These are phyloP conservation scores for Naganishia cerealis DNA, from an alignment of 1,284 basidiomycete genomes.

Conservation along the genomic window DNA sequence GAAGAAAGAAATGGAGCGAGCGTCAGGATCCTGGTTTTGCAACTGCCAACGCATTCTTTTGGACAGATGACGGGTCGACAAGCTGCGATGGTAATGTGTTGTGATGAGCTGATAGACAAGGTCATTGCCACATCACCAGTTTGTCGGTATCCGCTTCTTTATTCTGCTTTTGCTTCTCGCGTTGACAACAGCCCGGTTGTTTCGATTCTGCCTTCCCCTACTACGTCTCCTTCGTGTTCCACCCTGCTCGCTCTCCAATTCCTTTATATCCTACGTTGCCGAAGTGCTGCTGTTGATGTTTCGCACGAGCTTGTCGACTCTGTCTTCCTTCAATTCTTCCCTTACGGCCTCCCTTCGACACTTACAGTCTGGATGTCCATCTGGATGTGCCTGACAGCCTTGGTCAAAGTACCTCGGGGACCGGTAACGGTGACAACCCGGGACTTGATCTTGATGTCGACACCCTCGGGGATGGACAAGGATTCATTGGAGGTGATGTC, in stretches of 20 bases:
- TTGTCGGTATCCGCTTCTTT: background rate
- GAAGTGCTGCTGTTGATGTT: background rate
- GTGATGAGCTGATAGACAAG: background rate
- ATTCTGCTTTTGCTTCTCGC: background rate
- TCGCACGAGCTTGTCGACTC: background rate
- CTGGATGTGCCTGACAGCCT: constrained; percentile 90
- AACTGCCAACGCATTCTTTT: background rate
- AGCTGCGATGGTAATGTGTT: background rate
- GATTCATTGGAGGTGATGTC: constrained; percentile 66
- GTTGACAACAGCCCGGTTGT: background rate
- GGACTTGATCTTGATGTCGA: constrained; percentile 81
- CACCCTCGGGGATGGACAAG: constrained; percentile 80
- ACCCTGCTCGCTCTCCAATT: background rate
- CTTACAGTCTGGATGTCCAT: constrained; percentile 88
- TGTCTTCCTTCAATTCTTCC: constrained; percentile 56
- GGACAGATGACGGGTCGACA: background rate
- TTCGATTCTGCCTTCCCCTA: background rate
- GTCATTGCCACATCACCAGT: background rate
- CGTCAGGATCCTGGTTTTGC: background rate
- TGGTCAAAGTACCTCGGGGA: constrained; percentile 81
- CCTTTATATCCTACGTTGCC: background rate
- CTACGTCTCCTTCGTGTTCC: background rate
- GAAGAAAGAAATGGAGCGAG: background rate
- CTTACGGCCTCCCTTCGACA: constrained; percentile 37
- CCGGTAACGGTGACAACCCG: constrained; percentile 85